Evolutionary conservation across 441 rosid genomes (phyloP).

Genomic region (Theobroma grandiflorum): DNA sequence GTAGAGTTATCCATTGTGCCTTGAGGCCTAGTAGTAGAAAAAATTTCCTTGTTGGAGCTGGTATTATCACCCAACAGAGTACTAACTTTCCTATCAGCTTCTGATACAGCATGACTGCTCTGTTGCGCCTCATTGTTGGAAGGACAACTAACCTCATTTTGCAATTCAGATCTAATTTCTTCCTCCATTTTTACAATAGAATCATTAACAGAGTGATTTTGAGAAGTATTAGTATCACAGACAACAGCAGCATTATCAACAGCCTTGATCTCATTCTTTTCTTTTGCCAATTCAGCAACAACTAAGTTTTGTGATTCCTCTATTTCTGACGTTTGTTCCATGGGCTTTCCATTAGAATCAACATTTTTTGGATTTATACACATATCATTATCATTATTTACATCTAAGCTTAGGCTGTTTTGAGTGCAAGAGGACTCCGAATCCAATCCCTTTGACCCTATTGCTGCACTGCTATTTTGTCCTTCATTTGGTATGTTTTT

Average conservation of each 20-base stretch:
- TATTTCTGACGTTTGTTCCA: conserved; percentile 46
- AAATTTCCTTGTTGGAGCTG: conserved; percentile 40
- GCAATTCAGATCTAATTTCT: conserved; percentile 51
- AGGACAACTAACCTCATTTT: conserved; percentile 53
- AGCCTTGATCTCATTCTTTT: conserved; percentile 51
- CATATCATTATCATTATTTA: conserved; percentile 56
- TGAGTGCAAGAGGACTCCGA: conserved; percentile 76
- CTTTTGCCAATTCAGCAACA: conserved; percentile 51
- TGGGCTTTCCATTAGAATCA: conserved; percentile 52
- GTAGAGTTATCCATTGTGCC: conserved; percentile 45
- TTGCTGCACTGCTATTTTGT: conserved; percentile 45
- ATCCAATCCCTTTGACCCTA: conserved; percentile 60
- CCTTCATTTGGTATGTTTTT: conserved; percentile 49
- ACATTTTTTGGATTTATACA: conserved; percentile 46
- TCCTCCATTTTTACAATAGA: conserved; percentile 54
- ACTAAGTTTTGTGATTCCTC: conserved; percentile 49
- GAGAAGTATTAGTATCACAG: conserved; percentile 41
- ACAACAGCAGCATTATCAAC: conserved; percentile 36
- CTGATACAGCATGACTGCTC: conserved; percentile 46
- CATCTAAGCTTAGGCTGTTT: conserved; percentile 60
- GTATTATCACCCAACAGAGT: conserved; percentile 42
- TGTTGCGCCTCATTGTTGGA: conserved; percentile 46
- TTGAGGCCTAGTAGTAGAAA: conserved; percentile 45
- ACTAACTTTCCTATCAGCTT: conserved; percentile 44
- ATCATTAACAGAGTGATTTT: conserved; percentile 46